phyloP scores from a whole-genome alignment of 768 basidiomycete genomes.

The Agaricus subrufescens region DNA sequence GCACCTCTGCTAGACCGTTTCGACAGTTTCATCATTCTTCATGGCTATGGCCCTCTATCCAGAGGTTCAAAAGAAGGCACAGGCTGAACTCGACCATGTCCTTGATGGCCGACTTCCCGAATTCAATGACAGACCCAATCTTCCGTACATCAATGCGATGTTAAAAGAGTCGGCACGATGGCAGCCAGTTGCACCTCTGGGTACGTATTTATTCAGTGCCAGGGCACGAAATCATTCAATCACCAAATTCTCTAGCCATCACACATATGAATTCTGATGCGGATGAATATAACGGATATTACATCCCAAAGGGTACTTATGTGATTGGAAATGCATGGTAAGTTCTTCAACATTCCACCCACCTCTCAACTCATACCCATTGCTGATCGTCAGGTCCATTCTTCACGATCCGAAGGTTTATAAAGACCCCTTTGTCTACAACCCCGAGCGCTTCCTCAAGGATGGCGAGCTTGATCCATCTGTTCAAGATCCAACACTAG shows the following conservation, averaged over 20 bases:
- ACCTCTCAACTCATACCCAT: too few relatives aligned
- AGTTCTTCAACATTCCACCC: not conserved
- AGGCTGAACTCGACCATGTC: conserved; percentile 10
- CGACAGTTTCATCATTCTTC: conserved; percentile 19
- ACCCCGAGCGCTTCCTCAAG: conserved; percentile 26
- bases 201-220: not conserved
- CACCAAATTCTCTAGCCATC: too few relatives aligned
- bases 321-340: not conserved
- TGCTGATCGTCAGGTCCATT: conserved; percentile 10
- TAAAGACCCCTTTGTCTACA: conserved; percentile 17
- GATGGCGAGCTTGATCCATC: conserved; percentile 17
- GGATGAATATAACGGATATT: not conserved
- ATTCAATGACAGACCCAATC: not conserved
- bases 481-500: conserved; percentile 20
- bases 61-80: conserved; percentile 23
- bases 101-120: conserved; percentile 25
- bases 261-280: too few relatives aligned
- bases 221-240: too few relatives aligned
- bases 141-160: conserved; percentile 7
- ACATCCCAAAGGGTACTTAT: not conserved
- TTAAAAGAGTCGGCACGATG: conserved; percentile 32
- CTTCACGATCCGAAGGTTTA: conserved; percentile 18
- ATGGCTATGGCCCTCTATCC: conserved; percentile 21
- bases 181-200: conserved; percentile 24
- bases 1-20: conserved; percentile 15